Base-by-base conservation (phyloP, 2,329 filamentous ascomycete species). In the Stagonosporopsis rhizophila region DNA sequence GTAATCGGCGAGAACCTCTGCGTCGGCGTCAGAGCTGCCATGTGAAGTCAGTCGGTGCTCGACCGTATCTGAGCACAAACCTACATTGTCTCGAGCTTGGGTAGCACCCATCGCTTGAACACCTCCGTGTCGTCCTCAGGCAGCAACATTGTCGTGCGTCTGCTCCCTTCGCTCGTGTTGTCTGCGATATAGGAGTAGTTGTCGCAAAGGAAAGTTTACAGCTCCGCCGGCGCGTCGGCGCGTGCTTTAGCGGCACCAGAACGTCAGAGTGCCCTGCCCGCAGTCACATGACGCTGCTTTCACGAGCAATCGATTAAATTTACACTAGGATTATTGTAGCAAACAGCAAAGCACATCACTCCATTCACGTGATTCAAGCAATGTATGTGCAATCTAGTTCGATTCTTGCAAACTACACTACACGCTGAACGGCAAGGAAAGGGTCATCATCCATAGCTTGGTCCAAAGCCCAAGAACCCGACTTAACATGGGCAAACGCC, bases 1-100 rank as follows among this genome's bases (percentile, higher is more conserved):
- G 72, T 93, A 95, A 67, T 95, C 91, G 42, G 90, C 90, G 3
- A 95, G 86, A 5, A 94, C 89, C 68, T 92, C 90, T 28, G 88
- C 85, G 72, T 95, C 91, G 46, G 89, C 90, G 68, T 93, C 90
- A 25, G 89, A 91, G 49, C 89, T 91, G 45, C 12, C 4, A 27
- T 34, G 48, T 61, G 20, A 15, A 25, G 47, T 56, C 32, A 56
- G 44, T 49, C 23, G 20, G 25, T 32, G n/a, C 15, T 15, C 22
- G 22, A 44, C 19, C 19, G 11, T 6, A 20, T 27, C 23, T 19
- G 23, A 35, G 38, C 12, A 23, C 27, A 44, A 17, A 79, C 87
- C 50, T 77, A 90, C 88, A 88, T 90, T 70, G 89, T 86, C 72
- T 91, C 89, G 49, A 93, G 84, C 60, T 89, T 85, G 77, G 88